Evolutionary conservation across 2,329 filamentous ascomycete genomes (phyloP).

Genomic region (Chaetomiaceae sp.): DNA sequence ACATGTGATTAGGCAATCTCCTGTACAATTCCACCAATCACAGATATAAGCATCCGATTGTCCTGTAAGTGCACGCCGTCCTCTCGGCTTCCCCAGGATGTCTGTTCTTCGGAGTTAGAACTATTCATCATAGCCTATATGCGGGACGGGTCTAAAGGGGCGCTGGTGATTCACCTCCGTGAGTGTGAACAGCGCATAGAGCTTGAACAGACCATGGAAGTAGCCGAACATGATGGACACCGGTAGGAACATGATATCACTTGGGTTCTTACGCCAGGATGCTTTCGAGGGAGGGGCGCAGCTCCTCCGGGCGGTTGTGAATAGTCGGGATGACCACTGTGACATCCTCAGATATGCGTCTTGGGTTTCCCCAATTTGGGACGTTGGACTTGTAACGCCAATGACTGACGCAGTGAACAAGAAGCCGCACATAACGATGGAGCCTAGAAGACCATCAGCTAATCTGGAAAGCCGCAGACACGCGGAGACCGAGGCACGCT

Average conservation of each 20-base stretch:
- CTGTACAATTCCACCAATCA: too few species aligned
- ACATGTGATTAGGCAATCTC: too few species aligned
- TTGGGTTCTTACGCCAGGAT: constrained; percentile 75
- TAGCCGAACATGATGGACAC: constrained; percentile 90
- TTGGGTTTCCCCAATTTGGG: constrained; percentile 75
- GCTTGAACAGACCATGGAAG: constrained; percentile 87
- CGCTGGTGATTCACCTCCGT: constrained; percentile 62
- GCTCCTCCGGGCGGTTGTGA: constrained; percentile 77
- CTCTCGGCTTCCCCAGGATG: constrained; percentile 90
- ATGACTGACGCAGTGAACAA: constrained; percentile 81
- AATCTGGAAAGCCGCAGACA: not conserved
- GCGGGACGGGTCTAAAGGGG: not conserved
- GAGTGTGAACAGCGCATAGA: constrained; percentile 78
- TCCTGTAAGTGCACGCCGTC: too few species aligned
- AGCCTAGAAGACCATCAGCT: constrained; percentile 50
- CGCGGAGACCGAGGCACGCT: not conserved
- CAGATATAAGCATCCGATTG: too few species aligned
- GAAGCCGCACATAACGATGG: constrained; percentile 79
- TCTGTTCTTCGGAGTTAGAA: constrained; percentile 49
- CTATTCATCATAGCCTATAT: not conserved
- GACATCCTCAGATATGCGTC: constrained; percentile 74
- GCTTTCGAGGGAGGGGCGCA: constrained; percentile 75
- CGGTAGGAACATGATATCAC: constrained; percentile 73
- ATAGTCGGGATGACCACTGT: constrained; percentile 94
- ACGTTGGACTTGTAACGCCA: constrained; percentile 77